Evolutionary conservation across 805 yeast genomes (phyloP).

Genomic region (Kregervanrija delftensis): DNA sequence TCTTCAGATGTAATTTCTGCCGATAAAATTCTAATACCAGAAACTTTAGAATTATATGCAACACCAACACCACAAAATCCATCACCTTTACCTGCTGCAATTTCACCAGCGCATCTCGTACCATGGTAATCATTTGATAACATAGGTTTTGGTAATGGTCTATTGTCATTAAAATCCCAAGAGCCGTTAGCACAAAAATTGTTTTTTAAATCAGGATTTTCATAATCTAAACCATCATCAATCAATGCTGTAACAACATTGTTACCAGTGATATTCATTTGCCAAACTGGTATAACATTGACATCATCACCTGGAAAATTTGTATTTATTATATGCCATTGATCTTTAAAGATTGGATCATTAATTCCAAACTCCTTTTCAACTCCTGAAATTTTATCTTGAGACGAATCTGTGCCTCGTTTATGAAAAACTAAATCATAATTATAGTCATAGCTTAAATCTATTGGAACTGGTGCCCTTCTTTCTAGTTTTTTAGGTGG

Average conservation of each 20-base stretch:
- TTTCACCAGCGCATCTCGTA: slow-evolving; percentile 96
- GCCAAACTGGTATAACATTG: slow-evolving; percentile 83
- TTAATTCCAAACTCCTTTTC: slow-evolving; percentile 50
- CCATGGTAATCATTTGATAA: slow-evolving; percentile 87
- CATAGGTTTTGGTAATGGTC: slow-evolving; percentile 70
- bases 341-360: slow-evolving; percentile 79
- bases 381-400: slow-evolving; percentile 39
- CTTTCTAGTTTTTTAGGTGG: slow-evolving; percentile 46
- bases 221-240: slow-evolving; percentile 91
- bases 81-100: slow-evolving; percentile 79
- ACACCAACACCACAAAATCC: slow-evolving; percentile 94
- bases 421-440: slow-evolving; percentile 3
- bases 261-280: slow-evolving; percentile 68
- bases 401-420: slow-evolving; percentile 44
- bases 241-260: slow-evolving; percentile 83
- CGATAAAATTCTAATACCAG: slow-evolving; percentile 86
- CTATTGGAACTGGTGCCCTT: slow-evolving; percentile 48
- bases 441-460: background rate
- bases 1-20: slow-evolving; percentile 77
- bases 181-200: slow-evolving; percentile 77
- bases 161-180: slow-evolving; percentile 85
- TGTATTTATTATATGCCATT: slow-evolving; percentile 90
- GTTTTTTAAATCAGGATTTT: slow-evolving; percentile 60
- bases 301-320: slow-evolving; percentile 74
- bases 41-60: slow-evolving; percentile 79